A percentile compares a stretch with the other conserved stretches of the same genome.
phyloP scores from a whole-genome alignment of 306 rosid species.

The Boehmeria nivea region DNA sequence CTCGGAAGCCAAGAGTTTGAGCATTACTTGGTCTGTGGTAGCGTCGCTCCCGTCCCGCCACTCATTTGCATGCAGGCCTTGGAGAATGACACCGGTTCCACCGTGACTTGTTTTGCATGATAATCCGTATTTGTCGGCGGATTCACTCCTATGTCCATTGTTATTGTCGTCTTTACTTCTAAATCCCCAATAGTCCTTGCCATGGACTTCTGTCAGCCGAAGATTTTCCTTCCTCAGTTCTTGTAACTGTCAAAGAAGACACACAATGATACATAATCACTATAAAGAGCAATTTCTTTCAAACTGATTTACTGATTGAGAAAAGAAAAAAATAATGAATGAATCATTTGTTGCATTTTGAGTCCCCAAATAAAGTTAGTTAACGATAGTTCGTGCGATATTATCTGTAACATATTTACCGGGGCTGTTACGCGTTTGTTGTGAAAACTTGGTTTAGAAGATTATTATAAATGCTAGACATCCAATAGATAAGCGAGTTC shows the following conservation, averaged over 20 bases:
- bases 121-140: constrained; percentile 16
- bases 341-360: too few relatives aligned
- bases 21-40: constrained; percentile 34
- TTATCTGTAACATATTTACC: too few relatives aligned
- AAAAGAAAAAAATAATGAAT: too few relatives aligned
- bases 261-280: background rate
- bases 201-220: constrained; percentile 48
- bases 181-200: constrained; percentile 44
- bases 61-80: too few relatives aligned
- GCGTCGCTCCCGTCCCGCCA: constrained; percentile 25
- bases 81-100: constrained; percentile 9
- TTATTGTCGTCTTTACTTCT: constrained; percentile 28
- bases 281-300: too few relatives aligned
- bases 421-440: too few relatives aligned
- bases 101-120: constrained; percentile 38
- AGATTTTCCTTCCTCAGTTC: constrained; percentile 50
- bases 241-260: constrained; percentile 40
- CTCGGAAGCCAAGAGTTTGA: constrained; percentile 33
- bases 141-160: constrained; percentile 19
- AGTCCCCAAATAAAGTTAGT: too few relatives aligned
- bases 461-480: too few relatives aligned
- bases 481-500: too few relatives aligned
- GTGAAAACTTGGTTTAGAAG: too few relatives aligned
- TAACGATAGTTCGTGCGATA: too few relatives aligned
- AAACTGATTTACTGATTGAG: too few relatives aligned